Evolutionary conservation across 352 stramenopile species (phyloP).

Genomic region (Phytophthora pistaciae): DNA sequence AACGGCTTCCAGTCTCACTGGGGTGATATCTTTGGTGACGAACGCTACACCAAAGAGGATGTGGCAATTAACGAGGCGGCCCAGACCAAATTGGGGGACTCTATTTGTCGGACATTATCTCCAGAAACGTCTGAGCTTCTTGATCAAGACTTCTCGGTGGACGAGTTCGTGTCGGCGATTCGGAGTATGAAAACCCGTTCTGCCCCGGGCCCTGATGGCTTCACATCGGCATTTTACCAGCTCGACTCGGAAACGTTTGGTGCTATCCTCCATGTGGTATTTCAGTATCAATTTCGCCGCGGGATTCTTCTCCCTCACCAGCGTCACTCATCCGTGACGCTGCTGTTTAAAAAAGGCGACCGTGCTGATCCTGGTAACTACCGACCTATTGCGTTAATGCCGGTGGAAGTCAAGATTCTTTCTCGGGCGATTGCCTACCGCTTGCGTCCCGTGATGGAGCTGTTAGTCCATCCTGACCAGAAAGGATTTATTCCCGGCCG

Average conservation of each 20-base stretch:
- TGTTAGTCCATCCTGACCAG: slow-evolving; percentile 8
- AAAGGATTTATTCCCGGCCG: slow-evolving; percentile 19
- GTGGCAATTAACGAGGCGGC: not conserved
- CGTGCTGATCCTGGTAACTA: slow-evolving; percentile 3
- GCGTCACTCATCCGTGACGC: slow-evolving; percentile 2
- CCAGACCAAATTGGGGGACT: not conserved
- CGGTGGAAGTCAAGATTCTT: slow-evolving; percentile 14
- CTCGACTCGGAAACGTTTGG: not conserved
- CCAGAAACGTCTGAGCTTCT: not conserved
- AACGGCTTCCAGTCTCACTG: slow-evolving; percentile 6
- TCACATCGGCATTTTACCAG: slow-evolving; percentile 8
- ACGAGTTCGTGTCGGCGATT: not conserved
- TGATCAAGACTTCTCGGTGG: not conserved
- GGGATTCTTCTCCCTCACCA: slow-evolving; percentile 13
- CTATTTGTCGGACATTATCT: slow-evolving; percentile 1
- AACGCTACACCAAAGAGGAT: too few species aligned
- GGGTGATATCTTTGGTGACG: slow-evolving; percentile 14
- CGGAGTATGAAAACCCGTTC: not conserved
- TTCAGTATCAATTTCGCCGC: slow-evolving; percentile 15
- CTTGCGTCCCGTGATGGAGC: not conserved
- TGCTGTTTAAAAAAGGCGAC: slow-evolving; percentile 17
- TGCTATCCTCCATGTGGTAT: not conserved
- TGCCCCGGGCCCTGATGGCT: slow-evolving; percentile 3
- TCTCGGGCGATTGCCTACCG: slow-evolving; percentile 3
- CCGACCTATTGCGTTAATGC: slow-evolving; percentile 12